These are phyloP conservation scores for Hemisphaericaspora xylofermentans DNA, from an alignment of 1,139 yeast species.

Conservation along the genomic window DNA sequence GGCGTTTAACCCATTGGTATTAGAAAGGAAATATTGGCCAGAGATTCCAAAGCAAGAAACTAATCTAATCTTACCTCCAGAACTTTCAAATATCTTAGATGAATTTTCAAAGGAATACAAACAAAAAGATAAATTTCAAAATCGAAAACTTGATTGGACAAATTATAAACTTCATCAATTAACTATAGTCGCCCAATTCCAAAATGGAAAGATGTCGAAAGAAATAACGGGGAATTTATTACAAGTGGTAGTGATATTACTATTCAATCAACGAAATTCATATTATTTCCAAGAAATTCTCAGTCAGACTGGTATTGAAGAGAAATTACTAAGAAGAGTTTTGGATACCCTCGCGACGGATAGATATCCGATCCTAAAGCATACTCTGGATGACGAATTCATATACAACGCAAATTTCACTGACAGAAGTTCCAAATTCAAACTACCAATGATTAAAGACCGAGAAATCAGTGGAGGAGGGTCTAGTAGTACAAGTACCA, in stretches of 20 bases:
- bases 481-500: neutral
- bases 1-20: slow-evolving; percentile 35
- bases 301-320: slow-evolving; percentile 26
- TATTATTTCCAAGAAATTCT: slow-evolving; percentile 21
- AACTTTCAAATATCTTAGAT: slow-evolving; percentile 16
- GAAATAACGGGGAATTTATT: slow-evolving; percentile 37
- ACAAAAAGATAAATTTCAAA: slow-evolving; percentile 17
- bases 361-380: slow-evolving; percentile 22
- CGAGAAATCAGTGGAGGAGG: slow-evolving; percentile 9
- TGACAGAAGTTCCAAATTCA: slow-evolving; percentile 30
- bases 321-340: slow-evolving; percentile 25
- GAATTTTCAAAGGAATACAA: slow-evolving; percentile 19
- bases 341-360: slow-evolving; percentile 31
- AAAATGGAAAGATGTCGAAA: slow-evolving; percentile 29
- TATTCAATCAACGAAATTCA: slow-evolving; percentile 26
- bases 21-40: slow-evolving; percentile 43
- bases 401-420: slow-evolving; percentile 26
- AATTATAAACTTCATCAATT: slow-evolving; percentile 37
- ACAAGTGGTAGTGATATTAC: slow-evolving; percentile 36
- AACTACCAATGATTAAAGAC: slow-evolving; percentile 34
- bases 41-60: slow-evolving; percentile 33
- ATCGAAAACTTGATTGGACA: slow-evolving; percentile 29
- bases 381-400: slow-evolving; percentile 15
- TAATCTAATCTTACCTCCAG: slow-evolving; percentile 19
- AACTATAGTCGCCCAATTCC: slow-evolving; percentile 27